These are phyloP conservation scores for Moesziomyces aphidis DNA, from an alignment of 1,284 basidiomycete genomes.

Conservation along the genomic window DNA sequence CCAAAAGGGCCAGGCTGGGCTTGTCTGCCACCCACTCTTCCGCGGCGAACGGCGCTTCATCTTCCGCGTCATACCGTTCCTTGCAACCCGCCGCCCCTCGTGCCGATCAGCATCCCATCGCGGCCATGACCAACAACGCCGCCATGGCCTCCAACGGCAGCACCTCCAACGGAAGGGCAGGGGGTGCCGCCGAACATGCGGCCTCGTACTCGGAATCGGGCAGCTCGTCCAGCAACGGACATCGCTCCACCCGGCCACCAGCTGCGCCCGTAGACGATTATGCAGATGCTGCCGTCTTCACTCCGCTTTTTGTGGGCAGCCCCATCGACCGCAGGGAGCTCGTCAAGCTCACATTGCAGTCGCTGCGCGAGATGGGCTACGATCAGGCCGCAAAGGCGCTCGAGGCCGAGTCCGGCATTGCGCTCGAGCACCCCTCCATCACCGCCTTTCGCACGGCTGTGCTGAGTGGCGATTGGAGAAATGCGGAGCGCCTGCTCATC, in stretches of 20 bases:
- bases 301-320: constrained; percentile 38
- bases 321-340: constrained; percentile 82
- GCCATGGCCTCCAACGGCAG: constrained; percentile 23
- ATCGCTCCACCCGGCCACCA: constrained; percentile 17
- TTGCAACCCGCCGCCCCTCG: not conserved
- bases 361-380: constrained; percentile 91
- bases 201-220: constrained; percentile 15
- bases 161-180: constrained; percentile 17
- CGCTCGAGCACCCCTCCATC: constrained; percentile 82
- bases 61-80: not conserved
- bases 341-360: constrained; percentile 89
- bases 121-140: constrained; percentile 22
- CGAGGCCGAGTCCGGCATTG: constrained; percentile 91
- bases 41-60: too few species aligned
- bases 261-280: constrained; percentile 22
- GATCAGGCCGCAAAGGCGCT: constrained; percentile 88
- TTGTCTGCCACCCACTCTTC: constrained; percentile 12
- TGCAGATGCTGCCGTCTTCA: constrained; percentile 15
- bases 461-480: constrained; percentile 83
- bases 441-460: constrained; percentile 84
- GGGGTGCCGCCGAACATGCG: too few species aligned
- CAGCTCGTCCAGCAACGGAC: constrained; percentile 23
- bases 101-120: not conserved
- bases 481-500: constrained; percentile 79
- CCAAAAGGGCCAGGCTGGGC: constrained; percentile 34